Percentiles rank a stretch among this genome's conserved stretches.
Conservation (phyloP, 148 eudicot species). For the Gaultheria prostrata region DNA sequence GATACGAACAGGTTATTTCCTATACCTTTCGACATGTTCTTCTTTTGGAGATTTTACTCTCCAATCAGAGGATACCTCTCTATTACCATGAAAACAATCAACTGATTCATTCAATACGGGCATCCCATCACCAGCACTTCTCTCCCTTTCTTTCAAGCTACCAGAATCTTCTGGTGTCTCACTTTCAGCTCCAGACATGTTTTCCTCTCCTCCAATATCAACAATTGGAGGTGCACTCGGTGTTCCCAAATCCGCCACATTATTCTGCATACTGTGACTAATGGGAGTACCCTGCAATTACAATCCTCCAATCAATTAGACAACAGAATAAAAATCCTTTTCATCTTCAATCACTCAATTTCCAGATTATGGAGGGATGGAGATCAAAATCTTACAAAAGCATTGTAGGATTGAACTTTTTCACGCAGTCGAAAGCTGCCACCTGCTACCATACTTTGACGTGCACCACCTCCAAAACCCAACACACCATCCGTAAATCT, state of each 20-base stretch:
- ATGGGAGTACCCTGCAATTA: conserved; percentile 60
- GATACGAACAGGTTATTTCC: background rate
- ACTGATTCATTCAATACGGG: conserved; percentile 25
- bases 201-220: conserved; percentile 35
- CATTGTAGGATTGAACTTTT: conserved; percentile 28
- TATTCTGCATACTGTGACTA: conserved; percentile 31
- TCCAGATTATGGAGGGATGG: background rate
- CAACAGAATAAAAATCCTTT: background rate
- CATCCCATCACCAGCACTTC: conserved; percentile 15
- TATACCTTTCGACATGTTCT: conserved; percentile 39
- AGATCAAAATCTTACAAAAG: conserved; percentile 41
- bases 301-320: background rate
- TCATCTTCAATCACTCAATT: background rate
- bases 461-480: conserved; percentile 28
- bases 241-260: conserved; percentile 56
- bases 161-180: conserved; percentile 28
- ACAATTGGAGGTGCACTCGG: conserved; percentile 89
- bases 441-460: conserved; percentile 31
- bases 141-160: conserved; percentile 22
- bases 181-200: conserved; percentile 26
- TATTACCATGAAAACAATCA: conserved; percentile 18
- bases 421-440: conserved; percentile 27
- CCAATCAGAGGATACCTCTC: conserved; percentile 18
- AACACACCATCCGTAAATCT: conserved; percentile 33
- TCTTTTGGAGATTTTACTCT: conserved; percentile 18